A percentile compares a stretch with the other conserved stretches of the same genome.
These are phyloP conservation scores for Orychophragmus violaceus DNA, from an alignment of 345 rosid genomes.

Conservation along the genomic window DNA sequence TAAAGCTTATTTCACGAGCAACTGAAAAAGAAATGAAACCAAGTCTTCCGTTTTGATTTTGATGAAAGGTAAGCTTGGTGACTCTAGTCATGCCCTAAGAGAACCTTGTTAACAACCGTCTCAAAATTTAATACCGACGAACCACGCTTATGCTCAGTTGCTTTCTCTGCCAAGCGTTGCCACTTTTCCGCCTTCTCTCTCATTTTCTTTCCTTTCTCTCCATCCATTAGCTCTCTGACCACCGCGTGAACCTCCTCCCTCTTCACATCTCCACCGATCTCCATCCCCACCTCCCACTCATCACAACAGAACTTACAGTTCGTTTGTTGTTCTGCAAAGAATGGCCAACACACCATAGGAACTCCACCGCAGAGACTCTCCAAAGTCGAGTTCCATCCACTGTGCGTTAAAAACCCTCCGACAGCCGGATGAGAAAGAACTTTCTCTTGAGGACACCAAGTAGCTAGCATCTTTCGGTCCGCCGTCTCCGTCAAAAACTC, in stretches of 20 bases:
- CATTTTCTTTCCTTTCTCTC: constrained; percentile 45
- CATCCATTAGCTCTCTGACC: constrained; percentile 49
- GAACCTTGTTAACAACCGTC: constrained; percentile 23
- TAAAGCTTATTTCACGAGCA: too few relatives aligned
- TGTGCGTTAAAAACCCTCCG: constrained; percentile 53
- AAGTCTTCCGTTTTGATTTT: too few relatives aligned
- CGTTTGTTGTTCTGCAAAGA: constrained; percentile 55
- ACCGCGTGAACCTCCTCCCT: constrained; percentile 43
- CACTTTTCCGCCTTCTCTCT: constrained; percentile 39
- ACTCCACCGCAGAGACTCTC: constrained; percentile 44
- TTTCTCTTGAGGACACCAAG: constrained; percentile 59
- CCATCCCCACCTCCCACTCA: constrained; percentile 58
- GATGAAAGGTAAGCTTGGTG: too few relatives aligned
- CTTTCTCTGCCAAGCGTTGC: constrained; percentile 29
- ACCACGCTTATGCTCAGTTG: constrained; percentile 19
- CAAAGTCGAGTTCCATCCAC: constrained; percentile 61
- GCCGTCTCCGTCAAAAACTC: constrained; percentile 37
- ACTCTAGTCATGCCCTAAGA: too few relatives aligned
- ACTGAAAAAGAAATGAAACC: too few relatives aligned
- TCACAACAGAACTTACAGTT: constrained; percentile 43
- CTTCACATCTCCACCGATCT: constrained; percentile 45
- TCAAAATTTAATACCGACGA: constrained; percentile 34
- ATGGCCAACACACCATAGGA: constrained; percentile 61
- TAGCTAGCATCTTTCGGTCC: constrained; percentile 35
- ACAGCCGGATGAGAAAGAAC: constrained; percentile 43